Percentiles rank a stretch among this genome's conserved stretches.
These are phyloP conservation scores for Globisporangium okanoganense DNA, from an alignment of 352 stramenopile species.

Conservation along the genomic window DNA sequence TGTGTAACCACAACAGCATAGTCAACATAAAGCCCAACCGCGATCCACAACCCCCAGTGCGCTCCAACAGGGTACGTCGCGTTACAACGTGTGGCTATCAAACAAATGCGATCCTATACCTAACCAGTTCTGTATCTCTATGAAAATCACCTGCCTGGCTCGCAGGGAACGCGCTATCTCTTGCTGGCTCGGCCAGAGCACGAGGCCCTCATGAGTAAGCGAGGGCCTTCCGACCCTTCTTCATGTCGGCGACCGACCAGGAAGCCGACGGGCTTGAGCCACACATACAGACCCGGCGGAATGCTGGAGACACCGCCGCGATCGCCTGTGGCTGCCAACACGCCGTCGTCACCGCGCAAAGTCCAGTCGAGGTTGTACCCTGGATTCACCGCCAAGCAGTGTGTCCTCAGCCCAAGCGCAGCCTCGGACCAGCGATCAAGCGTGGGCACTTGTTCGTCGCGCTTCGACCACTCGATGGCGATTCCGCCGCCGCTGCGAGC, in stretches of 20 bases:
- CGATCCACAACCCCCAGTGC: neutral
- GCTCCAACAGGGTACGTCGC: neutral
- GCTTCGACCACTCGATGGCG: constrained; percentile 4
- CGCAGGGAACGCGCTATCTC: neutral
- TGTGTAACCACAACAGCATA: neutral
- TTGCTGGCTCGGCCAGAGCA: neutral
- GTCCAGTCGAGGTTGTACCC: neutral
- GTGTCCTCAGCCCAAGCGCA: neutral
- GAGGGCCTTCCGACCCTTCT: neutral
- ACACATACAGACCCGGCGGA: neutral
- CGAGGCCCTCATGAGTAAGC: neutral
- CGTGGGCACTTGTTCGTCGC: neutral
- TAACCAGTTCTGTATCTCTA: no score
- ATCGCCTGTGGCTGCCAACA: neutral
- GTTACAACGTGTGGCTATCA: no score
- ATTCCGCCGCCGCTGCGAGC: constrained; percentile 3
- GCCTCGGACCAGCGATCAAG: constrained; percentile 5
- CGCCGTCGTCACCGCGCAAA: neutral
- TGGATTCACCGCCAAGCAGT: neutral
- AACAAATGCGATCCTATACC: no score
- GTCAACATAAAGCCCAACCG: neutral
- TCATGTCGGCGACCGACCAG: neutral
- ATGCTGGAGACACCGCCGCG: neutral
- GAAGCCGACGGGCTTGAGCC: neutral
- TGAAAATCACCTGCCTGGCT: no score